Evolutionary conservation across 352 stramenopile species (phyloP).

Genomic region (Pythium sp.): DNA sequence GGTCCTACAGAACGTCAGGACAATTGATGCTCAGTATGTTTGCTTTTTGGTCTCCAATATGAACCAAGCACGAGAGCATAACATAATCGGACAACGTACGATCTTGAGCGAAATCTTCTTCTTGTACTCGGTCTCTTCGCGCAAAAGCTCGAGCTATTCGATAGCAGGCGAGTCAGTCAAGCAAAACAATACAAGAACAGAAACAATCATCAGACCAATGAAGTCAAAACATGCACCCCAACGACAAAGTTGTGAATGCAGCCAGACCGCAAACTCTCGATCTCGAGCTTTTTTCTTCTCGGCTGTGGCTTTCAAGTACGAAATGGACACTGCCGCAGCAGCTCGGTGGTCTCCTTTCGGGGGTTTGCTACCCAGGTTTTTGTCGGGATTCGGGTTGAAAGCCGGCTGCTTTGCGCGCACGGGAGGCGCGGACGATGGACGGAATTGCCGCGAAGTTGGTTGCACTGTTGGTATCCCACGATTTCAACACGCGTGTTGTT

Average conservation of each 20-base stretch:
- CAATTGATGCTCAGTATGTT: neutral
- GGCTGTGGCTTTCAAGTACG: slow-evolving; percentile 47
- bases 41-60: neutral
- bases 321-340: slow-evolving; percentile 47
- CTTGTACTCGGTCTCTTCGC: slow-evolving; percentile 62
- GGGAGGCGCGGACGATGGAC: slow-evolving; percentile 57
- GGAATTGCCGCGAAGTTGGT: slow-evolving; percentile 24
- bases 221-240: neutral
- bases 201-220: neutral
- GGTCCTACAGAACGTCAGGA: slow-evolving; percentile 28
- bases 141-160: slow-evolving; percentile 44
- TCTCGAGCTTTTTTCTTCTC: slow-evolving; percentile 72
- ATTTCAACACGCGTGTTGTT: neutral
- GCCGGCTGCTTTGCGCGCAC: slow-evolving; percentile 30
- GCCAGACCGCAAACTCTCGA: slow-evolving; percentile 57
- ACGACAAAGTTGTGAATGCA: neutral
- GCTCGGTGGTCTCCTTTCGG: slow-evolving; percentile 6
- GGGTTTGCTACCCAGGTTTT: slow-evolving; percentile 13
- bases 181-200: neutral
- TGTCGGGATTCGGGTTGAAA: neutral
- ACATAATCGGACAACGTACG: slow-evolving; percentile 17
- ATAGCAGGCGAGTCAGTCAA: too few species aligned
- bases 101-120: slow-evolving; percentile 79
- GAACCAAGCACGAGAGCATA: neutral
- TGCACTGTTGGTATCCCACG: neutral